Evolutionary conservation across 441 rosid species (phyloP), one percentile per base, ranked within the genome.

Genomic region (Daphne laureola): DNA sequence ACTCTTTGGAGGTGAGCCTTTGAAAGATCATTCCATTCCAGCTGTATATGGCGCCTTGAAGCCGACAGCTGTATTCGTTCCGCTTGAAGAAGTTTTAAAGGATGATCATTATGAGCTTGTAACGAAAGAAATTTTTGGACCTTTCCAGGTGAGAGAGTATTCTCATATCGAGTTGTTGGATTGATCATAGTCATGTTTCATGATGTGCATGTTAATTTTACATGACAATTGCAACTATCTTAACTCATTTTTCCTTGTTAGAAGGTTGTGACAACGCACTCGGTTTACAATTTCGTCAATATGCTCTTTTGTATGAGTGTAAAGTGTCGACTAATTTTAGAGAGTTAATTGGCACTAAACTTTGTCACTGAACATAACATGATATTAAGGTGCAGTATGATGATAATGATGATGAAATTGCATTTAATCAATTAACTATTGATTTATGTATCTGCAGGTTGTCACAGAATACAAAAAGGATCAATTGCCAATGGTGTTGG

Each of bases 61-160:
- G 66, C 95, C 98, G 14, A 93, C 97, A 17, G 96, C 98, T 8
- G 58, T 93, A 4, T 87, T 71, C 73, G 78, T 93, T 74, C 97
- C 97, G 3, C 76, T 93, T 17, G 87, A 83, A 72, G 98, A 93
- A 78, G 80, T 93, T 52, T 66, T 89, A 55, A 87, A 85, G 68
- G 93, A 75, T 14, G 53, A 59, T 43, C 77, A 80, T 61, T 93
- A 68, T 46, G 85, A 80, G 65, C 86, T 93, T 41, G 98, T 87
- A 40, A 93, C 85, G 0, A 79, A 70, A 63, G 97, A 93, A 72
- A 81, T 93, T 53, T 93, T 93, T 46, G 98, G 98, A 68, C 97
- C 97, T 14, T 93, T 93, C 70, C 98, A 93, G 98, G 98, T 89
- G 66, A 63, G 53, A 43, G 12, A 36, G 36, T 12, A 12, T 4